Evolutionary conservation across 2,329 filamentous ascomycete species (phyloP).

Genomic region (Albifimbria verrucaria): DNA sequence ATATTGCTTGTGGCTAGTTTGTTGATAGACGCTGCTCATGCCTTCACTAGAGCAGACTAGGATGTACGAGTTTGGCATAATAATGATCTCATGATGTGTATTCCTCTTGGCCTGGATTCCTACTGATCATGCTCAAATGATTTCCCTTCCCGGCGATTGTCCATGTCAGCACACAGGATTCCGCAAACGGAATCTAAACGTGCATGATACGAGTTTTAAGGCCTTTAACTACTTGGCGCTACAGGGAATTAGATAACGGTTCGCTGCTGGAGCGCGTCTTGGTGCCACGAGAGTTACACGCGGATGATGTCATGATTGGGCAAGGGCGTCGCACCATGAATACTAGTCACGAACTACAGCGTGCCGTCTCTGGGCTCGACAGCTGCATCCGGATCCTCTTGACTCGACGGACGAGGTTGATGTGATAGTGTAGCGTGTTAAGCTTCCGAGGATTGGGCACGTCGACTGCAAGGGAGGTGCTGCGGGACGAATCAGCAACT

Average conservation of each 20-base stretch:
- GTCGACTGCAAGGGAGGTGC: background rate
- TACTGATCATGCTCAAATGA: too few relatives aligned
- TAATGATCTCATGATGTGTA: slow-evolving; percentile 10
- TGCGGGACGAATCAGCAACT: background rate
- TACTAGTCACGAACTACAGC: too few relatives aligned
- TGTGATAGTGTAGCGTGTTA: background rate
- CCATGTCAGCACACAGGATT: too few relatives aligned
- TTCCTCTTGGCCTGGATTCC: too few relatives aligned
- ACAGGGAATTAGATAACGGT: slow-evolving; percentile 1
- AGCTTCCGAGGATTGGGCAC: background rate
- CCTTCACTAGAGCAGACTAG: slow-evolving; percentile 23
- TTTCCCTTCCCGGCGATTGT: too few relatives aligned
- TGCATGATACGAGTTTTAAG: background rate
- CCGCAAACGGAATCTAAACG: background rate
- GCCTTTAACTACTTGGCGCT: background rate
- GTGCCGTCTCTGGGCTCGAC: too few relatives aligned
- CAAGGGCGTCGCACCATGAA: too few relatives aligned
- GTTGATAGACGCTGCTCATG: slow-evolving; percentile 44
- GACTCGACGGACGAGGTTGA: background rate
- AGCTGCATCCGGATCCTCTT: too few relatives aligned
- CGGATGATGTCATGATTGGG: background rate
- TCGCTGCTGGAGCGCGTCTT: background rate
- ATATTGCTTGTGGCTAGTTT: slow-evolving; percentile 60
- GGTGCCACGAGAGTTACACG: background rate
- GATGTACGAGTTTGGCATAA: background rate